These are phyloP conservation scores for Alnus glutinosa DNA, from an alignment of 306 rosid genomes.

Conservation along the genomic window DNA sequence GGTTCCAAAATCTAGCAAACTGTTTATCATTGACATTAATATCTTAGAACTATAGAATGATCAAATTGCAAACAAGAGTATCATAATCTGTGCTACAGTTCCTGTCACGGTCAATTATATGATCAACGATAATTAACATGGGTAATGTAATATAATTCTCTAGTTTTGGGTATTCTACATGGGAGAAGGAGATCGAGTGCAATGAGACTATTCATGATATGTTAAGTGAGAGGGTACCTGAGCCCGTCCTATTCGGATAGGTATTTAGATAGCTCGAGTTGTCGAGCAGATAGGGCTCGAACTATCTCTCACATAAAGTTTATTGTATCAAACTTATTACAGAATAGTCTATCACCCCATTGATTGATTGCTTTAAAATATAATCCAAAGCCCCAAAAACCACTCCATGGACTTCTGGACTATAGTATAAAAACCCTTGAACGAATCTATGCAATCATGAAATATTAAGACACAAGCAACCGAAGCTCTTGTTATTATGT, in stretches of 20 bases:
- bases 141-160: background rate
- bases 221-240: no score
- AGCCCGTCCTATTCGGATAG: no score
- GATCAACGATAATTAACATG: background rate
- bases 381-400: background rate
- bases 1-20: background rate
- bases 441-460: conserved; percentile 30
- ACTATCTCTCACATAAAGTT: no score
- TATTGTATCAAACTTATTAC: background rate
- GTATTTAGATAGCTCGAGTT: no score
- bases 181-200: no score
- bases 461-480: conserved; percentile 29
- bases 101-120: background rate
- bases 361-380: conserved; percentile 7
- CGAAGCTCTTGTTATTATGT: background rate
- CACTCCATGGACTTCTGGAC: conserved; percentile 8
- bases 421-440: conserved; percentile 14
- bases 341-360: background rate
- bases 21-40: background rate
- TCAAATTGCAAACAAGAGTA: background rate
- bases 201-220: no score
- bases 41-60: no score
- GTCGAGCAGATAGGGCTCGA: no score
- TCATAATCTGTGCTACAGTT: background rate
- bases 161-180: background rate